Evolutionary conservation across 768 basidiomycete species (phyloP).

Genomic region (Suillus brevipes): DNA sequence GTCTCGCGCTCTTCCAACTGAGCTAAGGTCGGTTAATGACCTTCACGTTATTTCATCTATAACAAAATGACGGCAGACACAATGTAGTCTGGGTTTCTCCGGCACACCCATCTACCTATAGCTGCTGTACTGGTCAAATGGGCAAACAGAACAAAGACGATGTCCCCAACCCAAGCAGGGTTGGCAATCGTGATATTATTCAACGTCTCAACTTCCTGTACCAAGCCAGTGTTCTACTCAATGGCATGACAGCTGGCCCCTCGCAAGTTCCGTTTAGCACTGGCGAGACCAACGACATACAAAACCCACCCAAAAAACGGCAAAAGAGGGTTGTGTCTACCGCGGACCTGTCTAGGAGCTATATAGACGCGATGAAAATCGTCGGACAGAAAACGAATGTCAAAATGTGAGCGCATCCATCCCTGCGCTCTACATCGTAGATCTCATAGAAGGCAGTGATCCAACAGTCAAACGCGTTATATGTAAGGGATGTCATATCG

Average conservation of each 20-base stretch:
- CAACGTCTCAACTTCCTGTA: conserved; percentile 86
- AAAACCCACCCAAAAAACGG: conserved; percentile 19
- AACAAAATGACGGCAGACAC: neutral
- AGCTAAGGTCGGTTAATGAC: conserved; percentile 30
- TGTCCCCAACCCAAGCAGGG: conserved; percentile 53
- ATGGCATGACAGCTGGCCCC: conserved; percentile 32
- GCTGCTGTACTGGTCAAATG: conserved; percentile 40
- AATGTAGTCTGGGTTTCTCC: too few relatives aligned
- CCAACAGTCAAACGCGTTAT: conserved; percentile 80
- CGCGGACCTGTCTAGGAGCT: conserved; percentile 61
- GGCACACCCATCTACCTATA: too few relatives aligned
- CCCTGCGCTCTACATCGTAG: neutral
- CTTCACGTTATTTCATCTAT: neutral
- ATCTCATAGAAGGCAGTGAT: conserved; percentile 49
- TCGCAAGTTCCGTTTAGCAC: conserved; percentile 3
- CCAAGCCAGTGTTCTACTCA: conserved; percentile 72
- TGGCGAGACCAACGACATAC: conserved; percentile 3
- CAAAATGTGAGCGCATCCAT: conserved; percentile 56
- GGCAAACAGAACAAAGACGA: conserved; percentile 67
- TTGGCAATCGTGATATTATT: conserved; percentile 71
- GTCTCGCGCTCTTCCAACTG: conserved; percentile 55
- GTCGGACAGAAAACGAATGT: conserved; percentile 78
- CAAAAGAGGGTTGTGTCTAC: conserved; percentile 33
- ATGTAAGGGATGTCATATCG: conserved; percentile 65
- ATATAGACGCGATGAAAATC: conserved; percentile 62